Evolutionary conservation across 495 filamentous ascomycete species (phyloP).

Genomic region (Aspergillus panamensis): DNA sequence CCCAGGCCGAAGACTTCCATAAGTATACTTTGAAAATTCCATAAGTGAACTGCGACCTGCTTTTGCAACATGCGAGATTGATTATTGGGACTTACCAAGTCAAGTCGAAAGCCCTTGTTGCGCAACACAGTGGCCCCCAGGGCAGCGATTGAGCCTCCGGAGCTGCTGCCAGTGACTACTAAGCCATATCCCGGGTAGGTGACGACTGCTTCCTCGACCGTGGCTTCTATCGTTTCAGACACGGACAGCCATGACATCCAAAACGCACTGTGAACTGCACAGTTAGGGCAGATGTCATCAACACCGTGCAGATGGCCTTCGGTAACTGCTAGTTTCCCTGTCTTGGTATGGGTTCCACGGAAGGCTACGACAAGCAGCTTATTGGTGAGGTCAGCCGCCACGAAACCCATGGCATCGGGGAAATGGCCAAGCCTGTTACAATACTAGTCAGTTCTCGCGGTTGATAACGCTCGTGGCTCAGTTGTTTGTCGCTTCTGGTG

Average conservation of each 20-base stretch:
- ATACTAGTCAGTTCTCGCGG: slow-evolving; percentile 5
- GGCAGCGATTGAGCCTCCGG: slow-evolving; percentile 59
- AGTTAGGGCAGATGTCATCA: slow-evolving; percentile 43
- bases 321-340: slow-evolving; percentile 61
- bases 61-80: neutral
- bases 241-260: slow-evolving; percentile 47
- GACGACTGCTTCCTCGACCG: slow-evolving; percentile 28
- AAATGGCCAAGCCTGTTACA: slow-evolving; percentile 39
- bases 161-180: slow-evolving; percentile 58
- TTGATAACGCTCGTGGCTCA: too few species aligned
- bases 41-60: neutral
- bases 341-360: slow-evolving; percentile 54
- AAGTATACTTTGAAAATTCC: slow-evolving; percentile 49
- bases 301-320: slow-evolving; percentile 30
- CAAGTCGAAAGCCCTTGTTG: slow-evolving; percentile 33
- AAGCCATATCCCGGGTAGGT: slow-evolving; percentile 50
- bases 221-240: slow-evolving; percentile 31
- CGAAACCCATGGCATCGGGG: slow-evolving; percentile 61
- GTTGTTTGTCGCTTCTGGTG: too few species aligned
- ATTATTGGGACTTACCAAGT: slow-evolving; percentile 20
- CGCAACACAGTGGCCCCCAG: slow-evolving; percentile 55
- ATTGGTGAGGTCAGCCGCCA: slow-evolving; percentile 58
- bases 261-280: slow-evolving; percentile 51
- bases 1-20: slow-evolving; percentile 62
- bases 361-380: slow-evolving; percentile 59